phyloP scores from a whole-genome alignment of 31 red algal genomes.

The Asparagopsis taxiformis region DNA sequence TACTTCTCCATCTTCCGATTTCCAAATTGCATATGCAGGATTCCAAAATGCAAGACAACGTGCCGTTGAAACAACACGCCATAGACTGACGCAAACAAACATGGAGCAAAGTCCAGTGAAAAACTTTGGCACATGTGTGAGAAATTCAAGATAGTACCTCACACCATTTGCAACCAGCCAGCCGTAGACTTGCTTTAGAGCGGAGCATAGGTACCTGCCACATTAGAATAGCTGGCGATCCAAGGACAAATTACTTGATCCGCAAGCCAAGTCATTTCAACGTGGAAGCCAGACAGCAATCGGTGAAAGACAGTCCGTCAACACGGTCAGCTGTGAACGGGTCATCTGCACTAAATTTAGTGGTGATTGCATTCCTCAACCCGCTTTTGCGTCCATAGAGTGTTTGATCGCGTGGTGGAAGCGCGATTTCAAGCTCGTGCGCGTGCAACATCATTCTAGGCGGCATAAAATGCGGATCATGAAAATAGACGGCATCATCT shows the following conservation, averaged over 20 bases:
- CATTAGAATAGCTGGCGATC: neutral
- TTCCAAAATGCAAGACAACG: no score
- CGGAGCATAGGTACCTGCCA: constrained; percentile 31
- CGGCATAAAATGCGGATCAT: constrained; percentile 1
- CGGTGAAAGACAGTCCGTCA: neutral
- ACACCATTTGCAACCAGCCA: no score
- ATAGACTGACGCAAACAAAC: no score
- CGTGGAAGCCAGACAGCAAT: neutral
- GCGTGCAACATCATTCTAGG: constrained; percentile 65
- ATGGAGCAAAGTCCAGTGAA: no score
- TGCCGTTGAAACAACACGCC: no score
- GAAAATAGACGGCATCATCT: constrained; percentile 9
- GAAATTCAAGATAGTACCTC: no score
- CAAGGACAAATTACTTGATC: neutral
- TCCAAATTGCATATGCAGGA: no score
- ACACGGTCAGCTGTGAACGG: neutral
- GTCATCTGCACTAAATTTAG: neutral
- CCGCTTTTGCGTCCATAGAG: neutral
- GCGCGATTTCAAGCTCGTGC: neutral
- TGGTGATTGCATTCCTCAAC: neutral
- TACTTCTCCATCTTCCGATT: no score
- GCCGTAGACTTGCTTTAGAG: constrained; percentile 50
- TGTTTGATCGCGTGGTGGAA: neutral
- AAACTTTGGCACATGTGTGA: no score
- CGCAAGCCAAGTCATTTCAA: neutral